Conservation (phyloP, 371 early-diverging fungal genomes). For the Circinella umbellata region DNA sequence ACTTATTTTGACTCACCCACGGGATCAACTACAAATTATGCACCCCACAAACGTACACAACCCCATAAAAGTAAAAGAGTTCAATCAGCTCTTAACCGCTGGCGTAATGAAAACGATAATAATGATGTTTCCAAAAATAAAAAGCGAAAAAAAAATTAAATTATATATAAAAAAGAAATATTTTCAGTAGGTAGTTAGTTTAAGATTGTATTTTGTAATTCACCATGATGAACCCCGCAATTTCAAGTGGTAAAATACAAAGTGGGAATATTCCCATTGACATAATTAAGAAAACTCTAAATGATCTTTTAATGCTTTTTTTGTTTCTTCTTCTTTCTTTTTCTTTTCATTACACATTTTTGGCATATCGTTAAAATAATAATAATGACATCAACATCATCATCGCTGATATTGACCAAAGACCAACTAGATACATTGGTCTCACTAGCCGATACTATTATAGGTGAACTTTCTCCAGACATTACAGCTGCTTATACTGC, state of each 20-base stretch:
- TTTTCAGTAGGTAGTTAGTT: no score
- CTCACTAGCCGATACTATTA: background rate
- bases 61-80: constrained; percentile 53
- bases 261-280: no score
- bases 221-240: no score
- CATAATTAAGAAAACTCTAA: no score
- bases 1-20: constrained; percentile 40
- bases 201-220: no score
- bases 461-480: background rate
- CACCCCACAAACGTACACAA: constrained; percentile 14
- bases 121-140: background rate
- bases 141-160: background rate
- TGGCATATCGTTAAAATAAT: no score
- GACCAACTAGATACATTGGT: constrained; percentile 7
- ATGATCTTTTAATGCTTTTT: no score
- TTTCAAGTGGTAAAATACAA: no score
- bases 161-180: no score
- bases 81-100: constrained; percentile 34
- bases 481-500: no score
- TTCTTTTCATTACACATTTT: background rate
- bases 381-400: background rate
- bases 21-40: constrained; percentile 23
- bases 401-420: background rate
- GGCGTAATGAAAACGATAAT: constrained; percentile 25
- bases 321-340: no score